These are phyloP conservation scores for Syncephalastrum contaminatum DNA, from an alignment of 371 early-diverging fungal genomes.

Conservation along the genomic window DNA sequence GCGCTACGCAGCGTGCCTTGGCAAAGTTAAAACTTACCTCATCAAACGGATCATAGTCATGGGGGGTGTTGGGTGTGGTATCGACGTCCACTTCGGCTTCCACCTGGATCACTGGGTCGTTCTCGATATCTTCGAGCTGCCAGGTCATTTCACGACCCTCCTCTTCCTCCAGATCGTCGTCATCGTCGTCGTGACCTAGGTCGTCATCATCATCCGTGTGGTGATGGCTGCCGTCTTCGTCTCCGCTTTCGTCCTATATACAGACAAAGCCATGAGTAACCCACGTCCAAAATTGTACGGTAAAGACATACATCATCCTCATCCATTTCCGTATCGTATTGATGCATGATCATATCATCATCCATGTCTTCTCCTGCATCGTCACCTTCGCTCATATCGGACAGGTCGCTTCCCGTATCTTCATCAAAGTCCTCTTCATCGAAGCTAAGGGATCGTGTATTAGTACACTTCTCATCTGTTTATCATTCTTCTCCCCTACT, in stretches of 20 bases:
- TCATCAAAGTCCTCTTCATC: constrained; percentile 72
- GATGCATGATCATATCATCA: constrained; percentile 63
- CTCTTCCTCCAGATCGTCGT: constrained; percentile 51
- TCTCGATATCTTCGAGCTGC: constrained; percentile 55
- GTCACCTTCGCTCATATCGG: constrained; percentile 63
- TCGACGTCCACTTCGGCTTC: constrained; percentile 38
- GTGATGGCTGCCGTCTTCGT: constrained; percentile 38
- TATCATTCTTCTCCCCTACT: constrained; percentile 15
- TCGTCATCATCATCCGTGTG: constrained; percentile 46
- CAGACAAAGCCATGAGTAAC: background rate
- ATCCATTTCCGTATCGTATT: constrained; percentile 54
- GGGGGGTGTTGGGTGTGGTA: constrained; percentile 18
- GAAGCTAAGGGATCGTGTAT: constrained; percentile 19
- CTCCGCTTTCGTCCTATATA: constrained; percentile 34
- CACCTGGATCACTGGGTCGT: constrained; percentile 44
- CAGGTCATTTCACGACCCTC: constrained; percentile 52
- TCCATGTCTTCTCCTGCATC: constrained; percentile 64
- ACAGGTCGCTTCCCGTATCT: constrained; percentile 71
- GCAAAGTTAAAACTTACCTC: constrained; percentile 21
- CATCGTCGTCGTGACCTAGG: constrained; percentile 50
- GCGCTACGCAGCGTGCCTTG: background rate
- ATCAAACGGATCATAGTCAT: constrained; percentile 26
- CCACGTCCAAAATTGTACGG: background rate
- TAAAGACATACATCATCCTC: constrained; percentile 33
- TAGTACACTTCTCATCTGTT: constrained; percentile 4